Percentiles rank a stretch among this genome's conserved stretches.
Evolutionary conservation across 306 rosid genomes (phyloP).

Genomic region (Vigna mungo): DNA sequence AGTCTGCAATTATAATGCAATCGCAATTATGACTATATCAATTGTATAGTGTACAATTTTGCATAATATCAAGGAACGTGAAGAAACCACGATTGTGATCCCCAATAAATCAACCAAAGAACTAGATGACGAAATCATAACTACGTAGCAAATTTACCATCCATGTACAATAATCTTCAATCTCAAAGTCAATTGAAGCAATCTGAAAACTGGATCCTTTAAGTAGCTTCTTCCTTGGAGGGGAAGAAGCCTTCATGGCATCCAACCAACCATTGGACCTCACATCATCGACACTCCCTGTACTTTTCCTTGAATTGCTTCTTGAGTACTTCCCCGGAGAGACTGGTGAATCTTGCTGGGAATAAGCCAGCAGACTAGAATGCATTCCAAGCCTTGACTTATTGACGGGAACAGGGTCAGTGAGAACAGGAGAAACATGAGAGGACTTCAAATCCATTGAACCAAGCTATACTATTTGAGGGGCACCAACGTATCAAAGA

Average conservation of each 20-base stretch:
- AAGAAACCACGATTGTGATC: neutral
- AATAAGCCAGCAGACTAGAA: conserved; percentile 60
- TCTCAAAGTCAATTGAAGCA: conserved; percentile 66
- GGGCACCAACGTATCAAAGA: neutral
- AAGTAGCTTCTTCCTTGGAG: conserved; percentile 75
- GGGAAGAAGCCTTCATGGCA: conserved; percentile 95
- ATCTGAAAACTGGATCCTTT: conserved; percentile 58
- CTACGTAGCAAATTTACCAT: conserved; percentile 54
- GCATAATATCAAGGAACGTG: neutral
- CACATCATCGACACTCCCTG: conserved; percentile 76
- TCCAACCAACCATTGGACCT: conserved; percentile 91
- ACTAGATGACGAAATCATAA: neutral
- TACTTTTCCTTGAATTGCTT: conserved; percentile 66
- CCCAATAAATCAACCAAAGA: neutral
- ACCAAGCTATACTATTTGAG: conserved; percentile 35
- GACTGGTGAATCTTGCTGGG: conserved; percentile 70
- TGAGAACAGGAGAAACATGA: conserved; percentile 70
- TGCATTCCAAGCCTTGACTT: conserved; percentile 81
- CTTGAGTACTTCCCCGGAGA: conserved; percentile 59
- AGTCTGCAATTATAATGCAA: neutral
- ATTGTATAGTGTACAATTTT: neutral
- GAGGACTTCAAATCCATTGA: conserved; percentile 80
- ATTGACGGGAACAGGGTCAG: conserved; percentile 73
- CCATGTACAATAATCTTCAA: conserved; percentile 67
- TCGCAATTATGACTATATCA: neutral